A percentile compares a stretch with the other conserved stretches of the same genome.
Evolutionary conservation across 768 basidiomycete genomes (phyloP).

Genomic region (Mrakia blollopis): DNA sequence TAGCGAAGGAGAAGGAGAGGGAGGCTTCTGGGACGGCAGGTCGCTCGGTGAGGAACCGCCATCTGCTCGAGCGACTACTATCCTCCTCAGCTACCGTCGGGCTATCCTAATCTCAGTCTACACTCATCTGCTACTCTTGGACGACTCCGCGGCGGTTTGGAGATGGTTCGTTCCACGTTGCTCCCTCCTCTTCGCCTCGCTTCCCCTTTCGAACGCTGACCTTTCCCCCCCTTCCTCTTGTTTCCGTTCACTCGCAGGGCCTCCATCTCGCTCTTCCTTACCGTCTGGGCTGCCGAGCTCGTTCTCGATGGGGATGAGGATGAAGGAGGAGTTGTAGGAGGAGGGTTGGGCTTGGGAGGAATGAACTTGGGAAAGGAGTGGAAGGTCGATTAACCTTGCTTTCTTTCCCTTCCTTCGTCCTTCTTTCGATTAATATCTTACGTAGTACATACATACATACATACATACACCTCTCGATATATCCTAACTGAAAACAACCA

Average conservation of each 20-base stretch:
- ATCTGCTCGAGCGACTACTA: conserved; percentile 60
- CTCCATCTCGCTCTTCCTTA: conserved; percentile 26
- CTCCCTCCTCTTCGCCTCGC: not conserved
- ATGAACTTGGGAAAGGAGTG: conserved; percentile 22
- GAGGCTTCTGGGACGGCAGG: conserved; percentile 66
- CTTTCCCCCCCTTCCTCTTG: not conserved
- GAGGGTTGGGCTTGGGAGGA: conserved; percentile 12
- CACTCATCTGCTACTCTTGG: conserved; percentile 61
- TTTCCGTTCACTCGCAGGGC: not conserved
- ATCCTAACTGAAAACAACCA: too few species aligned
- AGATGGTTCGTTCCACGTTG: not conserved
- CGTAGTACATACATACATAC: too few species aligned
- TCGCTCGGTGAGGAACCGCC: conserved; percentile 53
- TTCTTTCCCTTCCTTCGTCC: not conserved
- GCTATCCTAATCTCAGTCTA: conserved; percentile 80
- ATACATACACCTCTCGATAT: too few species aligned
- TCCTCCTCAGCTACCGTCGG: conserved; percentile 76
- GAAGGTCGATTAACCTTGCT: conserved; percentile 21
- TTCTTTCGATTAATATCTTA: too few species aligned
- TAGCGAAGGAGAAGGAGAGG: conserved; percentile 56
- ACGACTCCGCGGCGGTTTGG: conserved; percentile 3
- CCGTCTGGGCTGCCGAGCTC: conserved; percentile 32
- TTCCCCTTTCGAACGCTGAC: not conserved
- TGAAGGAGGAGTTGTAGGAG: not conserved
- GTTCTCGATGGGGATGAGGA: conserved; percentile 25